Base-by-base conservation (phyloP, 176 grass and related monocot species). In the Musa schizocarpa region DNA sequence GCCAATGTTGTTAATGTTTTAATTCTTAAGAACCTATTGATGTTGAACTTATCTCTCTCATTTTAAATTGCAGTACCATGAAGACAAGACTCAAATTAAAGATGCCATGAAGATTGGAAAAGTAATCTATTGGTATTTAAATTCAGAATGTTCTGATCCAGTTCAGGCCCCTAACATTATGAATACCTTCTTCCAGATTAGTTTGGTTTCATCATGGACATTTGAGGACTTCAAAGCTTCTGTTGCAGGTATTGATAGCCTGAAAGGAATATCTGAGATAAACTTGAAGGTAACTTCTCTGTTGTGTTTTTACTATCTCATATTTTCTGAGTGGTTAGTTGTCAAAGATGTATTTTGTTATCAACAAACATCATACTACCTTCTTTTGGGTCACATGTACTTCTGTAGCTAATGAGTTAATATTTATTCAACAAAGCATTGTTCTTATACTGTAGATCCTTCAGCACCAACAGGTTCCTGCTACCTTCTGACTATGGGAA, bases 241-340 rank as follows among this genome's bases (percentile, higher is more conserved):
- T 68, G 54, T 89, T 84, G 53, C 54, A 57, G 85, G 86, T 25
- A 83, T 87, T 59, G 80, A 86, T 68, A 76, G 71, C 51, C 76
- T 74, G 22, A 92, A 92, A 83, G 91, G 82, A 86, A 84, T 99
- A 84, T 89, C 88, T 1, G 73, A 84, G 26, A 84, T 78, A 84
- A 99, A 92, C 68, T 54, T 99, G 43, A 99, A 95, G 88, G 91
- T 94, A 74, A 27, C 53, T 74, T 86, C 74, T 53, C 62, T 85
- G 48, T 25, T 26, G 27, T 14, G 12, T 19, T 51, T 71, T 71
- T 52, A 1, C 10, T 62, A 6, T 62, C 14, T 19, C 20, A 17
- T 17, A 9, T 62, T 62, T 62, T 43, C 34, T 43, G 34, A 43
- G 34, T 43, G 34, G 34, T 43, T 43, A 6, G 34, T 43, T 43